These are phyloP conservation scores for Paramecium primaurelia DNA, from an alignment of 73 alveolate species.

Conservation along the genomic window DNA sequence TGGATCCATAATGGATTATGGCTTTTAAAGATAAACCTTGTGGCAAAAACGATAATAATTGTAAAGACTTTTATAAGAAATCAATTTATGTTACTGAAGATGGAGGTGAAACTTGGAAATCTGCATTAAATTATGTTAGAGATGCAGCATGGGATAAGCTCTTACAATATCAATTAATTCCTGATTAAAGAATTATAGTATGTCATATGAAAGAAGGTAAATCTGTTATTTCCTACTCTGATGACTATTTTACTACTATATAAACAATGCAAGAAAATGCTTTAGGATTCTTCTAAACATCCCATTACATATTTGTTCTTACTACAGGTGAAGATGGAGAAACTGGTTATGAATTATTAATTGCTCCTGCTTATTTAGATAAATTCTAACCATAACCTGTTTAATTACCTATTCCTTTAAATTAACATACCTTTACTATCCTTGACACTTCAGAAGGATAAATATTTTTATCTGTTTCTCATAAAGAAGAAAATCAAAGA, in stretches of 20 bases:
- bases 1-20: constrained; percentile 37
- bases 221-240: constrained; percentile 26
- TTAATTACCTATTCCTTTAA: neutral
- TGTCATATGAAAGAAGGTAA: constrained; percentile 25
- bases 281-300: constrained; percentile 8
- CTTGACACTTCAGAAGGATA: constrained; percentile 72
- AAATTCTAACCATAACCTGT: constrained; percentile 36
- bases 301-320: constrained; percentile 1
- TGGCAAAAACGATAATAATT: constrained; percentile 11
- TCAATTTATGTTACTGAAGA: constrained; percentile 7
- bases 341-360: neutral
- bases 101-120: constrained; percentile 37
- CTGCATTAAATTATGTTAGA: constrained; percentile 33
- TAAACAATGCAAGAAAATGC: constrained; percentile 3
- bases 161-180: neutral
- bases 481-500: constrained; percentile 46
- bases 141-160: constrained; percentile 47
- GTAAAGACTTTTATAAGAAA: constrained; percentile 9
- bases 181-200: constrained; percentile 24
- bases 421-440: constrained; percentile 56
- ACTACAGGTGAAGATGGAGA: neutral
- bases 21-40: constrained; percentile 42
- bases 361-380: constrained; percentile 43
- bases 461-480: constrained; percentile 69
- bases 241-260: neutral